A percentile compares a stretch with the other conserved stretches of the same genome.
phyloP scores from a whole-genome alignment of 805 yeast genomes.

The Schizosaccharomyces japonicus region DNA sequence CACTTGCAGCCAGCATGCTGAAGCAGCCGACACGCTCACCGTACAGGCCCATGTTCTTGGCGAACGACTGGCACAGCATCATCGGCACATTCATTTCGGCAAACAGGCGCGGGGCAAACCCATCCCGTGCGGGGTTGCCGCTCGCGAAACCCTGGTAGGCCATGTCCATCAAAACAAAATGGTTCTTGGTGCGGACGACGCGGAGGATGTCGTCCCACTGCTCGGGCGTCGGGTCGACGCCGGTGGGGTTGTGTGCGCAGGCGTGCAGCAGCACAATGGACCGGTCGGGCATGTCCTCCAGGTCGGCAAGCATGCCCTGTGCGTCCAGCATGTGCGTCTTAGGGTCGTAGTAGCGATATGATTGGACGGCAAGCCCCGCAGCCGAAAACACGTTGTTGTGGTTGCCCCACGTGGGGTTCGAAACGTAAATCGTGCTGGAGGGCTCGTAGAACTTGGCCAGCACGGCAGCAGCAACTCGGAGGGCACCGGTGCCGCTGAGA shows the following conservation, averaged over 20 bases:
- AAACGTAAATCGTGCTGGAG: conserved; percentile 36
- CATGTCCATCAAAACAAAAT: conserved; percentile 69
- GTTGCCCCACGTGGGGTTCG: conserved; percentile 95
- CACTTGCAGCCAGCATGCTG: conserved; percentile 28
- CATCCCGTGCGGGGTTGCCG: conserved; percentile 63
- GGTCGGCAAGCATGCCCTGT: conserved; percentile 38
- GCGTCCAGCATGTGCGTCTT: conserved; percentile 47
- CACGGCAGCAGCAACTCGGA: conserved; percentile 65
- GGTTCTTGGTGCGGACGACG: conserved; percentile 34
- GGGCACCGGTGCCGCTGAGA: conserved; percentile 85
- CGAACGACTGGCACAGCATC: conserved; percentile 78
- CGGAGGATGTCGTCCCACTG: conserved; percentile 58
- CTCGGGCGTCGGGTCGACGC: conserved; percentile 66
- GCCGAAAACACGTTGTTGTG: conserved; percentile 61
- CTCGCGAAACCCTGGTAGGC: conserved; percentile 96
- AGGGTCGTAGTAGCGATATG: conserved; percentile 72
- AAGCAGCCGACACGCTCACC: conserved; percentile 88
- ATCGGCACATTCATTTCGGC: conserved; percentile 31
- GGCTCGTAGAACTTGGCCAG: conserved; percentile 36
- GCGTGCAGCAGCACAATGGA: conserved; percentile 72
- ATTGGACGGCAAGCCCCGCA: conserved; percentile 39
- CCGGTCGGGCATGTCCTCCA: conserved; percentile 45
- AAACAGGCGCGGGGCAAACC: conserved; percentile 49
- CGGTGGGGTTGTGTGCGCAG: conserved; percentile 96
- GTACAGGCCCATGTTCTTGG: conserved; percentile 54